These are phyloP conservation scores for Hansenula anomala DNA, from an alignment of 1,139 yeast genomes.

Conservation along the genomic window DNA sequence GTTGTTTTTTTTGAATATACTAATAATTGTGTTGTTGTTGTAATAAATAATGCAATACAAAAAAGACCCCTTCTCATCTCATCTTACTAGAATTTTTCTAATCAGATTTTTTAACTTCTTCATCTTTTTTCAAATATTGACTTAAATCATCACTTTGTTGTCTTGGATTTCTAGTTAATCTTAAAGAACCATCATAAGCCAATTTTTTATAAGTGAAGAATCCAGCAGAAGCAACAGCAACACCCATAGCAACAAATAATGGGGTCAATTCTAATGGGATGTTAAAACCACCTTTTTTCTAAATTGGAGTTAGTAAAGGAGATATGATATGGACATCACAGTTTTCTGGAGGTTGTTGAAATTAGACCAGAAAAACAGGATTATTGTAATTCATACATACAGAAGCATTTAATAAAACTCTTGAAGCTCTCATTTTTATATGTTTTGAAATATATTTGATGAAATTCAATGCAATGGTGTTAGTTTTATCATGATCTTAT, in stretches of 20 bases:
- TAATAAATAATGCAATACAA: too few species aligned
- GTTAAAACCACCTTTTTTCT: slow-evolving; percentile 29
- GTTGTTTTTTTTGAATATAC: not conserved
- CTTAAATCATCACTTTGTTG: slow-evolving; percentile 48
- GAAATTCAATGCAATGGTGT: too few species aligned
- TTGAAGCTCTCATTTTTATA: slow-evolving; percentile 50
- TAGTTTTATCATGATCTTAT: slow-evolving; percentile 1
- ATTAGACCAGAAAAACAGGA: too few species aligned
- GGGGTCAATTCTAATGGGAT: slow-evolving; percentile 79
- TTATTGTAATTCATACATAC: too few species aligned
- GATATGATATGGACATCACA: too few species aligned
- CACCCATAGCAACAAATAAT: slow-evolving; percentile 56
- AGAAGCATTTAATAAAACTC: slow-evolving; percentile 47
- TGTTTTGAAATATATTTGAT: not conserved
- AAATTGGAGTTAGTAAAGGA: slow-evolving; percentile 10
- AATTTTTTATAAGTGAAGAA: slow-evolving; percentile 74
- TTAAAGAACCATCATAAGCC: slow-evolving; percentile 59
- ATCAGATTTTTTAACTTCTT: not conserved
- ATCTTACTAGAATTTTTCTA: not conserved
- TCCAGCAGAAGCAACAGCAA: slow-evolving; percentile 60
- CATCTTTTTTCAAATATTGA: slow-evolving; percentile 29
- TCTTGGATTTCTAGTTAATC: slow-evolving; percentile 67
- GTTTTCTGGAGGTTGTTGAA: not conserved
- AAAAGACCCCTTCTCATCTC: too few species aligned
- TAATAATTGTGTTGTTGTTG: not conserved